Base-by-base conservation (phyloP, 768 basidiomycete genomes). In the Roridomyces roridus region DNA sequence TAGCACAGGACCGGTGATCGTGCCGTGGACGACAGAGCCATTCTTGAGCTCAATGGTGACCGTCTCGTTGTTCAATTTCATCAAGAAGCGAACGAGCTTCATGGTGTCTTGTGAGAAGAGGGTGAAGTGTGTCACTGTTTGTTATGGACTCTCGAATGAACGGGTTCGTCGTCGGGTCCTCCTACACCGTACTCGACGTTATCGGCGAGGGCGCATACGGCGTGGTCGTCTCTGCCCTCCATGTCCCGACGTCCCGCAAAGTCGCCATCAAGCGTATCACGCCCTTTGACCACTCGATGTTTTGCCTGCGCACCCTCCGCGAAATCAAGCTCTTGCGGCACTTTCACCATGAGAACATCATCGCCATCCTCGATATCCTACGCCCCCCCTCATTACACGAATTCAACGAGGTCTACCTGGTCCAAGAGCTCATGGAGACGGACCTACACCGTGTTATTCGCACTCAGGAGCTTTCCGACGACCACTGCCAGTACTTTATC, bases 21-120 rank as follows among this genome's bases (percentile, higher is more conserved):
- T 99, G 11, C 96, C 96, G 68, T 96, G 91, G 15, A 99, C 89
- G 47, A 94, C 77, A 0, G 94, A 93, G 25, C 97, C 97, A 67
- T 99, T 98, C 78, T 99, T 99, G 65, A 99, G 84, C 80, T 99
- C 96, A 72, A 98, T 85, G 60, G 96, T 94, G 65, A 98, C 95
- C 61, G 96, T 96, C 83, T 99, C 96, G 73, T 98, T 98, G 84
- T 97, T 96, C 78, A 99, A 77, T 83, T 98, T 99, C 96, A 98
- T 99, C 82, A 97, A 85, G 79, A 96, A 98, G 39, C 61, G 56
- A 28, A 63, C 61, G 53, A 63, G 53, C 62, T 63, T 63, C 62
- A 63, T 63, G 54, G 51, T 55, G 18, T 48, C 1, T 34, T 3
- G 31, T 34, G 44, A 5, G 3, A 18, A 53, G 47, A 45, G 25